Evolutionary conservation across 2,329 filamentous ascomycete species (phyloP), one percentile per base, ranked within the genome.

Genomic region (Sclerotiophoma versabilis): DNA sequence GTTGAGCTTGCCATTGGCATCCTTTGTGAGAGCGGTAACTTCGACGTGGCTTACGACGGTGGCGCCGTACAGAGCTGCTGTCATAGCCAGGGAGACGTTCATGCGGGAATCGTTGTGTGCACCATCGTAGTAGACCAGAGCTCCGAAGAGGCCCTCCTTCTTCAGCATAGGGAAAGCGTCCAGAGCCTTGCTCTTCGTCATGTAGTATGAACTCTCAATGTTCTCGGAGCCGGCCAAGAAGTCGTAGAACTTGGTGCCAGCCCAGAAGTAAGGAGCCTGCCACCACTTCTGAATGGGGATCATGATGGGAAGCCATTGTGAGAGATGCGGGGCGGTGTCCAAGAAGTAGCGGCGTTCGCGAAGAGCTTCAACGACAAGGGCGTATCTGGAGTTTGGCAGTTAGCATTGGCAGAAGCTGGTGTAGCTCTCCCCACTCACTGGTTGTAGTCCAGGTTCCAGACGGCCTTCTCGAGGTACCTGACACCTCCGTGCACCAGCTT

Each of bases 51-150:
- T 96, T 55, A 92, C 85, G 32, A 95, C 84, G 4, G 90, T 96
- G 49, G 87, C 86, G 26, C 91, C 91, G 71, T 95, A 96, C 36
- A 96, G 79, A n/a, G 91, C 90, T 50, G 91, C 91, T 15, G 92
- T 96, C 86, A 93, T 91, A 17, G 90, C 91, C 52, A 96, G 81
- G 8, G 90, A 93, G 23, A 95, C 89, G 71, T 96, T 96, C 91
- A 96, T 96, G 43, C 92, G 86, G 17, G 91, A 95, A 75, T 96
- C 92, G 70, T 96, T 96, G 77, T 96, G 92, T 25, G 90, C 91
- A 65, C 92, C 92, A 77, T 96, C 88, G 73, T 96, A 96, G 80
- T 96, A 96, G 20, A 96, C 91, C 68, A 96, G 79, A 53, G 91
- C 91, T 57, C 92, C 92, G 37, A 92, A 84, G 12, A 96, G 80